These are phyloP conservation scores for Populus tomentosa DNA, from an alignment of 441 rosid species.

Conservation along the genomic window DNA sequence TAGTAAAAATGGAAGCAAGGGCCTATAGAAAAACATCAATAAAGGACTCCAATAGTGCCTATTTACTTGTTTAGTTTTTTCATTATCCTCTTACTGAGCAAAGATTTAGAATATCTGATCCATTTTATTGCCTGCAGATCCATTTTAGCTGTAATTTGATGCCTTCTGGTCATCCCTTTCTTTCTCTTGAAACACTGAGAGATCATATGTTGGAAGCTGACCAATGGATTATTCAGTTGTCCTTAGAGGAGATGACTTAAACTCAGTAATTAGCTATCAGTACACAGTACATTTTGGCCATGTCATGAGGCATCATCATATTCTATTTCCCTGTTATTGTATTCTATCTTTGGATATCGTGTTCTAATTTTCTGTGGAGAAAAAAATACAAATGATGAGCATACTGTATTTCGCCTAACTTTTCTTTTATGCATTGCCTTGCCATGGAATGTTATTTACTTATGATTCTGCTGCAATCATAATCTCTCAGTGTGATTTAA, in stretches of 20 bases:
- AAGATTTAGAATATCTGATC: neutral
- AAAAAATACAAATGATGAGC: neutral
- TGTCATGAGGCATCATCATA: neutral
- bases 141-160: neutral
- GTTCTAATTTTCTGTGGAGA: neutral
- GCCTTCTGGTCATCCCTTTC: neutral
- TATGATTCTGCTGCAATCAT: neutral
- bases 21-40: constrained; percentile 32
- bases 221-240: neutral
- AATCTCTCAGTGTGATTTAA: neutral
- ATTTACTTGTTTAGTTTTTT: neutral
- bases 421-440: neutral
- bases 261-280: neutral
- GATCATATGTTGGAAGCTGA: neutral
- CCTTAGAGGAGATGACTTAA: neutral
- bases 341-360: neutral
- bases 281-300: neutral
- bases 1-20: constrained; percentile 19
- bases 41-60: neutral
- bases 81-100: neutral
- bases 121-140: neutral
- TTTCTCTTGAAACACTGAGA: neutral
- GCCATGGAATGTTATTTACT: neutral
- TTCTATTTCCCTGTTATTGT: neutral
- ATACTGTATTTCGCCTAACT: neutral